phyloP scores from a whole-genome alignment of 768 basidiomycete genomes.

The Phallus indusiatus region DNA sequence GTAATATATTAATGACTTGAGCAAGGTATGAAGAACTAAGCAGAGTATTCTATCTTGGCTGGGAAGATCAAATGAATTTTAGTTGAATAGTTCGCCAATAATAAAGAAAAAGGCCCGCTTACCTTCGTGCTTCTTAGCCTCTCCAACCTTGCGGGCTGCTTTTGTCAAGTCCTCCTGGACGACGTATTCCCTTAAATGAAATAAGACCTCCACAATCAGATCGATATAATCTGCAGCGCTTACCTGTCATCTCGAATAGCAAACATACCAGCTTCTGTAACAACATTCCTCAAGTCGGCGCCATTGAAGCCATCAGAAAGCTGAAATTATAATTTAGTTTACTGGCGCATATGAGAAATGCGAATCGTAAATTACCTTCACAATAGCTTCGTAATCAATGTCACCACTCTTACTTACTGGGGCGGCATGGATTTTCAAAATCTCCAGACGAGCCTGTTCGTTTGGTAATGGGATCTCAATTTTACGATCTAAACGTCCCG shows the following conservation, averaged over 20 bases:
- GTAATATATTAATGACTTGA: not conserved
- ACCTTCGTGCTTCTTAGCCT: slow-evolving; percentile 98
- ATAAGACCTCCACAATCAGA: slow-evolving; percentile 1
- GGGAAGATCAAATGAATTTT: not conserved
- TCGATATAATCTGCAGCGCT: slow-evolving; percentile 14
- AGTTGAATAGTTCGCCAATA: not conserved
- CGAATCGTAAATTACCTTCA: slow-evolving; percentile 51
- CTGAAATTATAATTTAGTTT: slow-evolving; percentile 25
- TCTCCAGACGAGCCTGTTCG: slow-evolving; percentile 92
- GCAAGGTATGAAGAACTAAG: not conserved
- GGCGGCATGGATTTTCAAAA: slow-evolving; percentile 92
- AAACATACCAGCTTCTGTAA: slow-evolving; percentile 97
- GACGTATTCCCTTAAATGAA: slow-evolving; percentile 59
- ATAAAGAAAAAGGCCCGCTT: slow-evolving; percentile 22
- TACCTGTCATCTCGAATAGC: slow-evolving; percentile 93
- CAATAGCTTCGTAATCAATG: slow-evolving; percentile 96
- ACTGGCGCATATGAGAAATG: not conserved
- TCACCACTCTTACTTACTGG: slow-evolving; percentile 93
- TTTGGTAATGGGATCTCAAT: slow-evolving; percentile 98
- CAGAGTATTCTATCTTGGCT: slow-evolving; percentile 19
- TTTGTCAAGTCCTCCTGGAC: slow-evolving; percentile 95
- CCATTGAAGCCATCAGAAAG: slow-evolving; percentile 92
- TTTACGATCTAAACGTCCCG: slow-evolving; percentile 92
- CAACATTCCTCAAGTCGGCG: slow-evolving; percentile 90
- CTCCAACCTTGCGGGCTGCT: slow-evolving; percentile 89